These are phyloP conservation scores for Hyphopichia fennica DNA, from an alignment of 1,139 yeast genomes.

Conservation along the genomic window DNA sequence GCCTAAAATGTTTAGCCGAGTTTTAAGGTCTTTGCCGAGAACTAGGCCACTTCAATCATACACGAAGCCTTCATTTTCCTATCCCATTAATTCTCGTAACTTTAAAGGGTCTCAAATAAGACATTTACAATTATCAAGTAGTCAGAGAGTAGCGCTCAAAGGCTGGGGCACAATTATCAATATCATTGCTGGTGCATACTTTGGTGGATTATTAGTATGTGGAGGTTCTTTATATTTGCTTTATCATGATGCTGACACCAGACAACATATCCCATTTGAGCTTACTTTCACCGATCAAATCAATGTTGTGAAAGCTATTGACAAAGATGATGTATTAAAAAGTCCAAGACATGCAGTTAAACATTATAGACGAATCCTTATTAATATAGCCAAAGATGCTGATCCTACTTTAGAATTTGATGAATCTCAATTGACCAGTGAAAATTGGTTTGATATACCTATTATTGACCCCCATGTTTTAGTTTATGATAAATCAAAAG, in stretches of 20 bases:
- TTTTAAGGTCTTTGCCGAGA: neutral
- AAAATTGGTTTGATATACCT: constrained; percentile 32
- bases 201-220: constrained; percentile 43
- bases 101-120: neutral
- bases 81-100: neutral
- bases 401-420: constrained; percentile 26
- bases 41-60: neutral
- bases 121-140: constrained; percentile 11
- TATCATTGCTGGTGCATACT: constrained; percentile 44
- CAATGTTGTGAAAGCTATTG: constrained; percentile 44
- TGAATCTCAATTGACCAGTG: constrained; percentile 18
- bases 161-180: constrained; percentile 37
- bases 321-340: constrained; percentile 45
- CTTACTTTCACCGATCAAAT: constrained; percentile 33
- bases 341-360: constrained; percentile 47
- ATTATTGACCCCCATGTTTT: constrained; percentile 30
- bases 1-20: constrained; percentile 2
- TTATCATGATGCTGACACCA: constrained; percentile 40
- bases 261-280: constrained; percentile 46
- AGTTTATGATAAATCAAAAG: constrained; percentile 29
- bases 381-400: constrained; percentile 35
- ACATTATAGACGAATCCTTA: constrained; percentile 41
- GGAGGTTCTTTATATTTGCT: constrained; percentile 40
- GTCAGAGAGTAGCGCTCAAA: constrained; percentile 22
- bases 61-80: neutral